Conservation (phyloP, 2,329 filamentous ascomycete genomes). For the Ilyonectria sp. region DNA sequence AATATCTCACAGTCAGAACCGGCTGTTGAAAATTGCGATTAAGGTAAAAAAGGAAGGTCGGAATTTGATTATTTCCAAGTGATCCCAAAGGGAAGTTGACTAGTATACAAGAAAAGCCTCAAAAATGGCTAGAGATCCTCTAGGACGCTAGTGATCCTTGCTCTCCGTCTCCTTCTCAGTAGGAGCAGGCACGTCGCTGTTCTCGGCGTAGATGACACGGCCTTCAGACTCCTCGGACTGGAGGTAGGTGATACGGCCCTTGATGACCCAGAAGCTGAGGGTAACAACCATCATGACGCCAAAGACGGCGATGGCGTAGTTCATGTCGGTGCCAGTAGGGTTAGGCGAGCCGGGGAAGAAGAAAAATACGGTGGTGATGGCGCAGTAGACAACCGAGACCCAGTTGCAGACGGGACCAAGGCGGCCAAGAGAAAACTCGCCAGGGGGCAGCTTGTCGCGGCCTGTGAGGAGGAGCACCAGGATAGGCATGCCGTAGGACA, state of each 20-base stretch:
- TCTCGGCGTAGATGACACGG: constrained; percentile 43
- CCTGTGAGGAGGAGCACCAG: constrained; percentile 63
- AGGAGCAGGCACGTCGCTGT: constrained; percentile 27
- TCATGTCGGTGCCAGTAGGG: constrained; percentile 66
- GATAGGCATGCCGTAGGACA: constrained; percentile 66
- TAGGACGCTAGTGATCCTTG: constrained; percentile 1
- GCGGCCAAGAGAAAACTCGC: constrained; percentile 61
- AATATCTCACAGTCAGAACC: neutral
- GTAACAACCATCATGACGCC: constrained; percentile 68
- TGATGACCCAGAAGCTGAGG: constrained; percentile 65
- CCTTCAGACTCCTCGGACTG: constrained; percentile 48
- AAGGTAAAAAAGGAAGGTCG: neutral
- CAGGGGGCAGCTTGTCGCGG: constrained; percentile 65
- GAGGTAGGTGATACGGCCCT: constrained; percentile 58
- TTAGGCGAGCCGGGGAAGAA: constrained; percentile 65
- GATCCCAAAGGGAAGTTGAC: neutral
- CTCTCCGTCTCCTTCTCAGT: constrained; percentile 28
- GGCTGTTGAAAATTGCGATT: neutral
- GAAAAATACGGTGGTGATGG: constrained; percentile 68
- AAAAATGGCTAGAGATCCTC: neutral
- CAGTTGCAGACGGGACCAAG: constrained; percentile 62
- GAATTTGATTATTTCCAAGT: constrained; percentile 2
- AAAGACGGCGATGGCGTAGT: constrained; percentile 71
- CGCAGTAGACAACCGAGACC: constrained; percentile 66
- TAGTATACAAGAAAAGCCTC: constrained; percentile 16